A percentile compares a stretch with the other conserved stretches of the same genome.
Conservation (phyloP, 257 asterid species). For the Rubia yunnanensis region DNA sequence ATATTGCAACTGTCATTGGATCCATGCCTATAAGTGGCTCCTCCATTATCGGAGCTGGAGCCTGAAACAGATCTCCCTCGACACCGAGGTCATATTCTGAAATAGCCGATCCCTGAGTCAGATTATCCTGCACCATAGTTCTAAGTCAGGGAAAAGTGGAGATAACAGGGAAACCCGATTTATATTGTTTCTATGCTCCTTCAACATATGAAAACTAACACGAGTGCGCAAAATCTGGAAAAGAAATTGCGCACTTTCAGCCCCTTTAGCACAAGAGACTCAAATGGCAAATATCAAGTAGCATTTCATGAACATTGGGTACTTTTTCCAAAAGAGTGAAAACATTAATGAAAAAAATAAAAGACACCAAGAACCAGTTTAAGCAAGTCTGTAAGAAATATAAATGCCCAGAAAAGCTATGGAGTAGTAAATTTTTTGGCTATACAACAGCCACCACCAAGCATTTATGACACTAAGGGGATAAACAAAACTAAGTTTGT, state of each 20-base stretch:
- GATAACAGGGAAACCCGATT: neutral
- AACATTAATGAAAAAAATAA: neutral
- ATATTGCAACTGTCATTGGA: slow-evolving; percentile 68
- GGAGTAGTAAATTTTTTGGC: neutral
- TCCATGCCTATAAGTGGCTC: slow-evolving; percentile 59
- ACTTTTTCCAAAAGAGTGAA: slow-evolving; percentile 3
- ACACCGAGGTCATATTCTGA: slow-evolving; percentile 76
- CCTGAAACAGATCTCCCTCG: slow-evolving; percentile 82
- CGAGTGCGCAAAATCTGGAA: neutral
- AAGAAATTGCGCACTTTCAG: neutral
- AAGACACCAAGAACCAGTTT: neutral
- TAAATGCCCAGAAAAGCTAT: slow-evolving; percentile 1
- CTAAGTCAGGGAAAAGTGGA: slow-evolving; percentile 2
- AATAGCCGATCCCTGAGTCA: slow-evolving; percentile 30
- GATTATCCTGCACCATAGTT: slow-evolving; percentile 29
- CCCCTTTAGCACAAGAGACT: neutral
- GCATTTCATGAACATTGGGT: neutral
- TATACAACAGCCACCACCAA: neutral
- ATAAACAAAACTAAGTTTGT: neutral
- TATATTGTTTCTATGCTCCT: neutral
- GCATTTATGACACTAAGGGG: too few relatives aligned
- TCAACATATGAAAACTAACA: neutral
- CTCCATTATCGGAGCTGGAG: slow-evolving; percentile 61
- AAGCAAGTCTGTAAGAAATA: neutral
- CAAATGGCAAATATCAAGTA: neutral